Evolutionary conservation across 345 rosid genomes (phyloP).

Genomic region (Kandelia obovata): DNA sequence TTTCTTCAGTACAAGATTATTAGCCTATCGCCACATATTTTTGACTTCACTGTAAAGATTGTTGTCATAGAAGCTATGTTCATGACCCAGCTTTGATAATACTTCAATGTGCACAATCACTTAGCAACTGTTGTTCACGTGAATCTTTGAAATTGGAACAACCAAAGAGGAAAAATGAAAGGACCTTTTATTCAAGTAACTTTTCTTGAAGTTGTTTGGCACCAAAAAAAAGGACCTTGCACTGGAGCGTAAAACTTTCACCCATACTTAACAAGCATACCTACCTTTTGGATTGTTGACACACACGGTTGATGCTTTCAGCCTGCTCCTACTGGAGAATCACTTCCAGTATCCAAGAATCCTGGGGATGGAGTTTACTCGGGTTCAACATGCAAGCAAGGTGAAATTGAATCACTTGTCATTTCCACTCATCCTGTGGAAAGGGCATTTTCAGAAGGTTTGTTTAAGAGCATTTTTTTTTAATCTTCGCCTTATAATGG

Average conservation of each 20-base stretch:
- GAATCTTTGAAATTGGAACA: too few species aligned
- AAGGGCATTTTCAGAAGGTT: constrained; percentile 37
- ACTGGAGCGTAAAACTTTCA: background rate
- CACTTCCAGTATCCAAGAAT: constrained; percentile 41
- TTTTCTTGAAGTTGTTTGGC: too few species aligned
- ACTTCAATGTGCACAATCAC: too few species aligned
- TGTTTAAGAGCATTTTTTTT: background rate
- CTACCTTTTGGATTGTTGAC: background rate
- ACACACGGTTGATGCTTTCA: constrained; percentile 15
- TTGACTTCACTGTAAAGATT: background rate
- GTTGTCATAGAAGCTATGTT: background rate
- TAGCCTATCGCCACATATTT: background rate
- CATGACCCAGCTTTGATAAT: background rate
- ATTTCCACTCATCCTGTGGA: constrained; percentile 44
- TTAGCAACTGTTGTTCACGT: too few species aligned
- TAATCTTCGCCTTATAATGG: background rate
- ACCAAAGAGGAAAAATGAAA: too few species aligned
- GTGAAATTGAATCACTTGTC: constrained; percentile 39
- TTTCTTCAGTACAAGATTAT: background rate
- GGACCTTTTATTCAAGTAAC: too few species aligned
- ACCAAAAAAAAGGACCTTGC: too few species aligned
- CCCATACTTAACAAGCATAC: background rate
- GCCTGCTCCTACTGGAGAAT: constrained; percentile 58
- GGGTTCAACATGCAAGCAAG: constrained; percentile 47
- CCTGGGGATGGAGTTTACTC: constrained; percentile 35